Evolutionary conservation across 2,329 filamentous ascomycete genomes (phyloP).

Genomic region (Biscogniauxia marginata): DNA sequence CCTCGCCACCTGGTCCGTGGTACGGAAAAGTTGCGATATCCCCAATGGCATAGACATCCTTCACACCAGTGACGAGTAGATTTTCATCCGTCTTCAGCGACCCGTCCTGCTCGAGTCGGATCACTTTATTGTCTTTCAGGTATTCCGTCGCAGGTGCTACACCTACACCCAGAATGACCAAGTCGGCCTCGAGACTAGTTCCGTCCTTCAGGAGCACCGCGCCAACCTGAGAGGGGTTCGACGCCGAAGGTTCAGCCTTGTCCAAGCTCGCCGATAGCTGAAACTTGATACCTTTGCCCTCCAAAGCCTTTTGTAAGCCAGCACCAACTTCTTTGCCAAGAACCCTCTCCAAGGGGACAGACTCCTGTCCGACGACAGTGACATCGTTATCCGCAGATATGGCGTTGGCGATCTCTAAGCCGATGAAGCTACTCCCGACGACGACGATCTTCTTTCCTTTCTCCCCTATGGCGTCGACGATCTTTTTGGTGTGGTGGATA

Average conservation of each 20-base stretch:
- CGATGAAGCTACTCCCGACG: slow-evolving; percentile 92
- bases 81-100: slow-evolving; percentile 78
- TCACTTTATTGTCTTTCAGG: slow-evolving; percentile 66
- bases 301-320: slow-evolving; percentile 75
- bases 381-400: slow-evolving; percentile 78
- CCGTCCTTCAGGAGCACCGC: slow-evolving; percentile 82
- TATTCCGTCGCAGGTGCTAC: slow-evolving; percentile 84
- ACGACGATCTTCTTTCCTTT: slow-evolving; percentile 90
- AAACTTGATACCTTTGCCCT: slow-evolving; percentile 88
- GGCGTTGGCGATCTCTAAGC: slow-evolving; percentile 94
- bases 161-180: slow-evolving; percentile 89
- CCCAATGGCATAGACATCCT: slow-evolving; percentile 87
- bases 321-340: slow-evolving; percentile 79
- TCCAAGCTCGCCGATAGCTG: slow-evolving; percentile 78
- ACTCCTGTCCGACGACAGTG: slow-evolving; percentile 85
- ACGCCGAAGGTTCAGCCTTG: slow-evolving; percentile 71
- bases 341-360: slow-evolving; percentile 78
- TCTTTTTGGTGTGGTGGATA: slow-evolving; percentile 74
- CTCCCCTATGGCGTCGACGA: slow-evolving; percentile 75
- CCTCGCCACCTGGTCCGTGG: slow-evolving; percentile 79
- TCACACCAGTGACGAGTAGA: slow-evolving; percentile 72
- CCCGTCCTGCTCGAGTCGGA: slow-evolving; percentile 79
- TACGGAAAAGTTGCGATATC: slow-evolving; percentile 97
- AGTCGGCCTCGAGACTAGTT: slow-evolving; percentile 77
- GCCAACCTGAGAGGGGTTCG: slow-evolving; percentile 71